Base-by-base conservation (phyloP, 2,329 filamentous ascomycete genomes). In the Hypoxylon sp. region DNA sequence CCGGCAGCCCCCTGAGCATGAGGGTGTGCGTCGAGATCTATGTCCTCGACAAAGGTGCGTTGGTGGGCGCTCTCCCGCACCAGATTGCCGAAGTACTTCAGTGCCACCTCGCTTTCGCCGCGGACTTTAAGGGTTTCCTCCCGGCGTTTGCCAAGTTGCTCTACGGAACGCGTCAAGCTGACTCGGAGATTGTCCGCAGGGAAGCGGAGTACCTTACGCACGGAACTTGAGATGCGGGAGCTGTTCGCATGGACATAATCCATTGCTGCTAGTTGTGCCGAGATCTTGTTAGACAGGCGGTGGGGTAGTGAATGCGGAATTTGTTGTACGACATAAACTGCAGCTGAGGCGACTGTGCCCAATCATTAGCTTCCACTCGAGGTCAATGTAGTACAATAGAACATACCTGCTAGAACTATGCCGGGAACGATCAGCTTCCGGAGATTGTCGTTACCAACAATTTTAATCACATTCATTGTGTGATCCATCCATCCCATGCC, bases 191-290 rank as follows among this genome's bases (percentile, higher is more conserved):
- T 94, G 75, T 95, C 92, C 1, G 94, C 93, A 0, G 96, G 96
- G 74, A 92, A 90, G 65, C 93, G 93, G 41, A 99, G 88, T 7
- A 97, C 93, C 77, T 94, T 93, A 72, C 95, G 93, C 45, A 97
- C 93, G 60, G 97, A 92, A 25, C 89, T 86, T 21, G 93, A 91
- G 75, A 99, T 97, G 59, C 96, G 92, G 17, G 87, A 85, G 48
- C 94, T 89, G 82, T 99, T 99, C 71, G 88, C 82, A 80, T 99
- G 96, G 1, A 96, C 93, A 77, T 98, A 99, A 82, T 99, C 96
- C 76, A 97, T 89, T 17, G 91, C 87, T 6, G 87, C 83, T 38
- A 99, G 89, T 75, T 94, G 93, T 32, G 88, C 84, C 1, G 93
- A 91, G 64, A 99, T 92, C 82, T 98, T 98, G 75, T 86, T 86